phyloP scores from a whole-genome alignment of 306 rosid species.

The Glycine soja region DNA sequence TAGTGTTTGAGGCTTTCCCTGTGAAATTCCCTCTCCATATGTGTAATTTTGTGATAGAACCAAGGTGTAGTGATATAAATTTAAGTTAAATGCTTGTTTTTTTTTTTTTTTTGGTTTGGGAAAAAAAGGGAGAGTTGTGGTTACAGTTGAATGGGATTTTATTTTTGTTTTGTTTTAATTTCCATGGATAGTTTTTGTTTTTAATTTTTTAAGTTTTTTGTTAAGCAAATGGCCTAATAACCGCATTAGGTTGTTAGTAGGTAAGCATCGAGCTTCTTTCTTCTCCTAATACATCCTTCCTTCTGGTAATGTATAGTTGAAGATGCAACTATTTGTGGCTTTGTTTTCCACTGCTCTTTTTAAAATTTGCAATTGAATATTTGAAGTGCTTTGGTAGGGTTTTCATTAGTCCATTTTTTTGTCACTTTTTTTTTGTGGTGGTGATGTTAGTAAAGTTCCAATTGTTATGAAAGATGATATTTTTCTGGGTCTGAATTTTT shows the following conservation, averaged over 20 bases:
- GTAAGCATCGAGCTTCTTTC: conserved; percentile 54
- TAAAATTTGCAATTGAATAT: conserved; percentile 32
- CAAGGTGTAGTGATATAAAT: conserved; percentile 2
- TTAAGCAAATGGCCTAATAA: conserved; percentile 44
- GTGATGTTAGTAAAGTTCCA: conserved; percentile 25
- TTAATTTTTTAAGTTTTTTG: conserved; percentile 3
- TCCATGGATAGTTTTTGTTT: conserved; percentile 41
- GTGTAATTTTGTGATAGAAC: conserved; percentile 15
- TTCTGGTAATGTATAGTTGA: conserved; percentile 48
- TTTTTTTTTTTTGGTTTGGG: not conserved
- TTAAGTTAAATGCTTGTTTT: conserved; percentile 23
- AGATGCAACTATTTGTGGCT: conserved; percentile 41
- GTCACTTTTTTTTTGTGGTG: not conserved
- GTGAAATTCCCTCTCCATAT: conserved; percentile 32
- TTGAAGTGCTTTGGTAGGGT: conserved; percentile 18
- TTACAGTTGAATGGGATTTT: conserved; percentile 24
- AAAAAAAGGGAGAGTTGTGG: not conserved
- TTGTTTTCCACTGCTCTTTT: conserved; percentile 32
- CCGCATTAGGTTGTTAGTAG: conserved; percentile 70
- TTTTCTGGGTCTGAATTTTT: conserved; percentile 41
- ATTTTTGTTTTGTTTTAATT: conserved; percentile 4
- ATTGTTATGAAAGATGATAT: conserved; percentile 29
- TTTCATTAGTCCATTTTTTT: not conserved
- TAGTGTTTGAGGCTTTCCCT: conserved; percentile 17
- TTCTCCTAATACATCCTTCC: conserved; percentile 30